Conservation (phyloP, 1,139 yeast genomes). For the Yamadazyma epiphylla region DNA sequence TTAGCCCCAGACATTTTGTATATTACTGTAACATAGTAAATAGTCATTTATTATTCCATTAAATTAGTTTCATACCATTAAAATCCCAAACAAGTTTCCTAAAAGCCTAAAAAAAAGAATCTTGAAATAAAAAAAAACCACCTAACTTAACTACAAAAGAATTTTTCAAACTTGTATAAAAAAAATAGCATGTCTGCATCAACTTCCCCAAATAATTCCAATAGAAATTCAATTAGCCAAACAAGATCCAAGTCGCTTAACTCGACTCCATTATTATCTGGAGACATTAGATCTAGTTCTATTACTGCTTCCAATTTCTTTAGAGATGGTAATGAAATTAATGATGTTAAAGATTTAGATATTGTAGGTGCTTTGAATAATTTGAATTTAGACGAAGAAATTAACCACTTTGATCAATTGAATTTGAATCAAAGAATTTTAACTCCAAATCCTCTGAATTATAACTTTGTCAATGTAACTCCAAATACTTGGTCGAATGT, state of each 20-base stretch:
- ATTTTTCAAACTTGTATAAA: too few relatives aligned
- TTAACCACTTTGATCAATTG: slow-evolving; percentile 7
- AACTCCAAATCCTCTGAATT: slow-evolving; percentile 7
- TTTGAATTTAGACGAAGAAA: slow-evolving; percentile 38
- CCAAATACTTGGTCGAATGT: slow-evolving; percentile 25
- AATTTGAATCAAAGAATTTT: slow-evolving; percentile 5
- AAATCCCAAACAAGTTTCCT: too few relatives aligned
- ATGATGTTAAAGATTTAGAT: slow-evolving; percentile 24
- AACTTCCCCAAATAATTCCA: neutral
- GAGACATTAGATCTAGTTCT: slow-evolving; percentile 7
- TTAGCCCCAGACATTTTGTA: too few relatives aligned
- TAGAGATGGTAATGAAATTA: slow-evolving; percentile 18
- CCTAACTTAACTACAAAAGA: too few relatives aligned
- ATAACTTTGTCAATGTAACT: slow-evolving; percentile 22
- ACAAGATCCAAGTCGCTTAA: slow-evolving; percentile 3
- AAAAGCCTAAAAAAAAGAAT: too few relatives aligned
- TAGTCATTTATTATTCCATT: too few relatives aligned
- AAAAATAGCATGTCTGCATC: neutral
- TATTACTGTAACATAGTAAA: too few relatives aligned
- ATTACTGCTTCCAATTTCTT: slow-evolving; percentile 11
- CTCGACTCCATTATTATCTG: slow-evolving; percentile 5
- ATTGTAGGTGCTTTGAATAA: slow-evolving; percentile 42
- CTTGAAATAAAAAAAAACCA: too few relatives aligned
- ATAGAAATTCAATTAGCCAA: neutral
- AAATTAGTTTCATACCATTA: too few relatives aligned